A percentile compares a stretch with the other conserved stretches of the same genome.
These are phyloP conservation scores for Gelatoporia subvermispora DNA, from an alignment of 768 basidiomycete genomes.

Conservation along the genomic window DNA sequence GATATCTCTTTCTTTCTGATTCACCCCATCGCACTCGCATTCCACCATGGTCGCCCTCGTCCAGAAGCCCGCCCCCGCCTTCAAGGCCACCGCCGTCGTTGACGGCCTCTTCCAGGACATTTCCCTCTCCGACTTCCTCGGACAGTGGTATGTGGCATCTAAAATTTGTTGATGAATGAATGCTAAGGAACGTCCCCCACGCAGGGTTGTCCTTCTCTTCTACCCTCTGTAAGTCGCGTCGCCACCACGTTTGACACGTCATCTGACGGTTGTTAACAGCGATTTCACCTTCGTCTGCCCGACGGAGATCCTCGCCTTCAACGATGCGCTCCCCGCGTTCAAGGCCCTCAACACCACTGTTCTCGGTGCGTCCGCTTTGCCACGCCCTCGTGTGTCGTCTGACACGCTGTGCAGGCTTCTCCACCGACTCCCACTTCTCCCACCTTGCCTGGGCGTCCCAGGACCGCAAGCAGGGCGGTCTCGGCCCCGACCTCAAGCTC, in stretches of 20 bases:
- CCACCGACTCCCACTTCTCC: constrained; percentile 86
- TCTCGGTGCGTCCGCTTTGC: constrained; percentile 47
- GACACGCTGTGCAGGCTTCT: constrained; percentile 45
- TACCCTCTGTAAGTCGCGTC: constrained; percentile 73
- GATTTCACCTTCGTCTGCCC: constrained; percentile 90
- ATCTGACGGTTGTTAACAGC: constrained; percentile 32
- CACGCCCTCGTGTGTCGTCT: neutral
- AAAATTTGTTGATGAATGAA: constrained; percentile 4
- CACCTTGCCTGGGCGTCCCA: constrained; percentile 86
- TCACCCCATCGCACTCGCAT: neutral
- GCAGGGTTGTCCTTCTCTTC: constrained; percentile 89
- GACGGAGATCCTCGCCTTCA: constrained; percentile 95
- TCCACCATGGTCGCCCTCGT: constrained; percentile 32
- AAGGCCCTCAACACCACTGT: constrained; percentile 68
- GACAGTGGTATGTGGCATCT: constrained; percentile 64
- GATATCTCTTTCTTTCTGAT: constrained; percentile 1
- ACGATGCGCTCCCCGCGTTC: constrained; percentile 78
- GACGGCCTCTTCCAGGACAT: constrained; percentile 76
- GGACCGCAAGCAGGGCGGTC: constrained; percentile 79
- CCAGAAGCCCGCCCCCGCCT: constrained; percentile 83
- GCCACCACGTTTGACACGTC: neutral
- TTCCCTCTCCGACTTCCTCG: constrained; percentile 66
- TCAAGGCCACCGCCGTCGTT: constrained; percentile 68
- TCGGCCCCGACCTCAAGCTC: constrained; percentile 83
- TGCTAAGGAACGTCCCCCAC: neutral